Evolutionary conservation across 768 basidiomycete species (phyloP), one percentile per base, ranked within the genome.

Genomic region (Chiua virens): DNA sequence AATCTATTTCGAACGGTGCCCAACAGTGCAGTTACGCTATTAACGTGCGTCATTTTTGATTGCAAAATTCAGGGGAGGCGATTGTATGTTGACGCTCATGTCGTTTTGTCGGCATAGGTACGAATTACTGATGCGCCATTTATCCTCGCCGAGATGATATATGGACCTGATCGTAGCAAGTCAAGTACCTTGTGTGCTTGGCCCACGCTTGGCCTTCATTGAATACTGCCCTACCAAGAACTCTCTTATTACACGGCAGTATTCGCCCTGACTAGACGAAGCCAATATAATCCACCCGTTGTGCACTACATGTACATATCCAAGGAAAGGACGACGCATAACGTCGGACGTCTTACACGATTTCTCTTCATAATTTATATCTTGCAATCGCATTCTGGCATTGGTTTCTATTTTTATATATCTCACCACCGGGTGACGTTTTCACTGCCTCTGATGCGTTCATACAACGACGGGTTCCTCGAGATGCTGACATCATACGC

Each of bases 1-100:
- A 98, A 98, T 71, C 79, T 99, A 22, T 70, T 98, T 45, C 78
- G 96, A 52, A 99, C 97, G 8, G 96, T 98, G 56, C 97, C 97
- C 15, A 94, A 93, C 68, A 92, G 90, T 60, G 94, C 93, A 4
- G 89, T 98, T 56, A 99, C 97, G 35, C 88, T 99, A 81, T 71
- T 98, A 66, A 54, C 67, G 67, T 69, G 49, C 57, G 62, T 65
- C 3, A 38, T 47, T 34, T 34, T 51, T 41, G 49, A 22, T 51
- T 25, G 2, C 44, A 3, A 8, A 13, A 15, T 21, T 45, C 8
- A 15, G 45, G 45, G 14, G 28, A 10, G 3, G 10, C 28, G 25
- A 27, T 32, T 8, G 8, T 18, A 6, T 21, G n/a, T 17, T 62
- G 44, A 56, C 22, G 36, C 20, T 45, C 21, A 39, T 11, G 22